These are phyloP conservation scores for Euclidium syriacum DNA, from an alignment of 345 rosid genomes.

Conservation along the genomic window DNA sequence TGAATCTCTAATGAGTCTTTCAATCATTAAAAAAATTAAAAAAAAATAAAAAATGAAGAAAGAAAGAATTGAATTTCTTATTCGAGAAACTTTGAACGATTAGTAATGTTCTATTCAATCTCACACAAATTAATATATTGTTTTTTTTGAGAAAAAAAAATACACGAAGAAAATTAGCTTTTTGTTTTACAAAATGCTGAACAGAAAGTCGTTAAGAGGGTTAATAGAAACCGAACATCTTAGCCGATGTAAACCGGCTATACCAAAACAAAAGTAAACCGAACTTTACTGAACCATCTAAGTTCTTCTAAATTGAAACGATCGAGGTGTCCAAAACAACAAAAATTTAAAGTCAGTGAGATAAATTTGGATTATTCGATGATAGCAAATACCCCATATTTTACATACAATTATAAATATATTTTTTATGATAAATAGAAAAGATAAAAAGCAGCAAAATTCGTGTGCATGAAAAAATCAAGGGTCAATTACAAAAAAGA, in stretches of 20 bases:
- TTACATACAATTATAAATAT: not conserved
- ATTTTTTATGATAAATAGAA: not conserved
- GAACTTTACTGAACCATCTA: not conserved
- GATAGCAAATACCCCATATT: not conserved
- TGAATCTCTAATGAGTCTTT: too few species aligned
- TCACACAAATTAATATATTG: too few species aligned
- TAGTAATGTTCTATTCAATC: too few species aligned
- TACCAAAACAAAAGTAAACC: not conserved
- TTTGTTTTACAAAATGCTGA: not conserved
- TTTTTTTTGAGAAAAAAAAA: too few species aligned
- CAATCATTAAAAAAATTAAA: too few species aligned
- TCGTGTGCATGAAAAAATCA: not conserved
- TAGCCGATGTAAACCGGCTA: not conserved
- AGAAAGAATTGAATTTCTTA: too few species aligned
- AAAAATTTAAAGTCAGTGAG: not conserved
- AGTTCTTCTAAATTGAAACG: not conserved
- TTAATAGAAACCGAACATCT: not conserved
- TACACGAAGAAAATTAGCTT: not conserved
- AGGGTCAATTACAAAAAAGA: not conserved
- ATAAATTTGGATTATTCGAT: not conserved
- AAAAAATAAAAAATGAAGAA: too few species aligned
- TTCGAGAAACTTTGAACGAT: too few species aligned
- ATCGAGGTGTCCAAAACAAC: slow-evolving; percentile 1
- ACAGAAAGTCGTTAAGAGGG: not conserved
- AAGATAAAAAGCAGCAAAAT: not conserved